These are phyloP conservation scores for Setaria viridis DNA, from an alignment of 202 grass and related monocot genomes.

Conservation along the genomic window DNA sequence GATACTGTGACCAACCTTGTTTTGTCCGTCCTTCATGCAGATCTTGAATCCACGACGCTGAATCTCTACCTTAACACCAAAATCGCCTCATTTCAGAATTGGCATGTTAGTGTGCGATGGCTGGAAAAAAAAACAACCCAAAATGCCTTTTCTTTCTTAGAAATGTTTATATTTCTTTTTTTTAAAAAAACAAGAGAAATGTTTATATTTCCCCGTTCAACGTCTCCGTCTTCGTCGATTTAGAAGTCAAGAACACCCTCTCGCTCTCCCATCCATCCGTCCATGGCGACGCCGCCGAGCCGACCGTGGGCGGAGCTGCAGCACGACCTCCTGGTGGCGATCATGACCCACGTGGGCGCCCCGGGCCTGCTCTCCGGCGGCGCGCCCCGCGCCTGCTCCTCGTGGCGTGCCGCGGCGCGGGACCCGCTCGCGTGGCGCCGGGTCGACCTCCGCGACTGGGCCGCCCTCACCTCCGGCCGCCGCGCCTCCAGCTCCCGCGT, in stretches of 20 bases:
- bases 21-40: no score
- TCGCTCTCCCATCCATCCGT: background rate
- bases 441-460: conserved; percentile 62
- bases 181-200: no score
- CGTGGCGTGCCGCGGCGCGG: conserved; percentile 56
- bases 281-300: conserved; percentile 50
- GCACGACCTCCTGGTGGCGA: conserved; percentile 58
- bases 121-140: no score
- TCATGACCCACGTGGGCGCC: conserved; percentile 46
- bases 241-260: background rate
- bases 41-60: no score
- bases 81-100: no score
- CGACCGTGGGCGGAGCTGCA: conserved; percentile 60
- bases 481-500: background rate
- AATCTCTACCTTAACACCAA: no score
- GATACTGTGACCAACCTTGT: no score
- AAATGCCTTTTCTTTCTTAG: no score
- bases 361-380: conserved; percentile 51
- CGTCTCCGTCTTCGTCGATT: background rate
- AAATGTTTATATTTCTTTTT: no score
- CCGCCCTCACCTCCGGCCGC: conserved; percentile 31
- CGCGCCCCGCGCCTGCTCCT: conserved; percentile 46
- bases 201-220: background rate
- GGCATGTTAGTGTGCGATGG: no score
- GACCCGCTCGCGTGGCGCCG: conserved; percentile 55